phyloP scores from a whole-genome alignment of 805 yeast species.

The Cyberlindnera mycetangii region DNA sequence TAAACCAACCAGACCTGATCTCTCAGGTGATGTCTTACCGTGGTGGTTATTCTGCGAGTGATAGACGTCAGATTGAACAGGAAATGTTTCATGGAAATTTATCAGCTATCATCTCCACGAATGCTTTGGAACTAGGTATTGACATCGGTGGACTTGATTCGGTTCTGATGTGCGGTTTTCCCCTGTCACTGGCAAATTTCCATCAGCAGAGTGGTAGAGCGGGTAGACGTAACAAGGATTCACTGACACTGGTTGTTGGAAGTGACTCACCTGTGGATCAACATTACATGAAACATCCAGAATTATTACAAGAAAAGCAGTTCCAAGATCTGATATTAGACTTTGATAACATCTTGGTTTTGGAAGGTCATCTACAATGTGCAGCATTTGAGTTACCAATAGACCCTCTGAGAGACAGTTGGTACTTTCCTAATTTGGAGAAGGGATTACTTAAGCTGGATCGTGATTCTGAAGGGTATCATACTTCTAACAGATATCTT shows the following conservation, averaged over 20 bases:
- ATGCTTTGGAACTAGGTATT: slow-evolving; percentile 92
- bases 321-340: slow-evolving; percentile 60
- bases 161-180: slow-evolving; percentile 90
- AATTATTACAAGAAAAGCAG: slow-evolving; percentile 49
- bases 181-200: slow-evolving; percentile 78
- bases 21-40: slow-evolving; percentile 87
- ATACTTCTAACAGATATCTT: slow-evolving; percentile 54
- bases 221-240: slow-evolving; percentile 83
- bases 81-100: slow-evolving; percentile 88
- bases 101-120: slow-evolving; percentile 87
- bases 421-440: slow-evolving; percentile 46
- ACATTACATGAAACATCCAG: slow-evolving; percentile 70
- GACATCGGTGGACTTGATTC: slow-evolving; percentile 93
- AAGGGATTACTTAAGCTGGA: slow-evolving; percentile 34
- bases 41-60: slow-evolving; percentile 89
- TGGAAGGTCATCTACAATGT: slow-evolving; percentile 88
- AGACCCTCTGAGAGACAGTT: slow-evolving; percentile 43
- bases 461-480: slow-evolving; percentile 44
- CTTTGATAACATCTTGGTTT: slow-evolving; percentile 55
- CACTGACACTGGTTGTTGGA: slow-evolving; percentile 81
- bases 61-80: slow-evolving; percentile 81
- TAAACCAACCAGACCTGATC: slow-evolving; percentile 42
- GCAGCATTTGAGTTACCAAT: slow-evolving; percentile 88
- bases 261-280: slow-evolving; percentile 85
- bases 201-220: slow-evolving; percentile 98